Evolutionary conservation across 768 basidiomycete species (phyloP).

Genomic region (Cantharellus anzutake): DNA sequence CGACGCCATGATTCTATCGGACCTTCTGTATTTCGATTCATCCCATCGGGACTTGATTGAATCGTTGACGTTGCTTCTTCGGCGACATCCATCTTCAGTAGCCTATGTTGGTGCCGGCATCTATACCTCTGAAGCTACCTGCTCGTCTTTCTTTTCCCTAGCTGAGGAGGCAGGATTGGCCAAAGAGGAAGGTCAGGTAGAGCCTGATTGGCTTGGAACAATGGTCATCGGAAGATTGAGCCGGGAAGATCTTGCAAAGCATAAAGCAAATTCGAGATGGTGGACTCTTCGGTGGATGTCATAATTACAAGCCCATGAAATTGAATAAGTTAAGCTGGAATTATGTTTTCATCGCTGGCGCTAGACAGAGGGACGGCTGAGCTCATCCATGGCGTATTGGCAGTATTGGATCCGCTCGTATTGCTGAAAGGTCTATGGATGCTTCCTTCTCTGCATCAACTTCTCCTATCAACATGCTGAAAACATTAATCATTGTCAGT

Average conservation of each 20-base stretch:
- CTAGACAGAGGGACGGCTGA: neutral
- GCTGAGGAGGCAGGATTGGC: conserved; percentile 2
- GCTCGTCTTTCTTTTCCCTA: conserved; percentile 2
- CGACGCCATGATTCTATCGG: conserved; percentile 47
- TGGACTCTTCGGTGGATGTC: conserved; percentile 7
- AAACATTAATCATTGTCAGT: neutral
- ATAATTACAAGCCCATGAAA: neutral
- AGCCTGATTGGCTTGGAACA: conserved; percentile 4
- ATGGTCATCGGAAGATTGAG: conserved; percentile 3
- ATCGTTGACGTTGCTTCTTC: conserved; percentile 32
- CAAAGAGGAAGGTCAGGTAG: neutral
- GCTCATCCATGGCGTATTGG: conserved; percentile 48
- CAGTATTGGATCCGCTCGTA: conserved; percentile 77
- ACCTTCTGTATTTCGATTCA: conserved; percentile 47
- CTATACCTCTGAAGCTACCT: conserved; percentile 8
- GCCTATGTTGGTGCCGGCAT: conserved; percentile 41
- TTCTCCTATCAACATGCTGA: conserved; percentile 63
- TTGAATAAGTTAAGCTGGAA: neutral
- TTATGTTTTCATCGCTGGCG: neutral
- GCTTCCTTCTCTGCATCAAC: conserved; percentile 68
- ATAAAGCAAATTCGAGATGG: conserved; percentile 9
- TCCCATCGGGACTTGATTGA: conserved; percentile 38
- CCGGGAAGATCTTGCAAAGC: neutral
- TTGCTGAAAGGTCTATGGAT: conserved; percentile 48
- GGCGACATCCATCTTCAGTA: conserved; percentile 21